These are phyloP conservation scores for Steccherinum ochraceum DNA, from an alignment of 768 basidiomycete species.

Conservation along the genomic window DNA sequence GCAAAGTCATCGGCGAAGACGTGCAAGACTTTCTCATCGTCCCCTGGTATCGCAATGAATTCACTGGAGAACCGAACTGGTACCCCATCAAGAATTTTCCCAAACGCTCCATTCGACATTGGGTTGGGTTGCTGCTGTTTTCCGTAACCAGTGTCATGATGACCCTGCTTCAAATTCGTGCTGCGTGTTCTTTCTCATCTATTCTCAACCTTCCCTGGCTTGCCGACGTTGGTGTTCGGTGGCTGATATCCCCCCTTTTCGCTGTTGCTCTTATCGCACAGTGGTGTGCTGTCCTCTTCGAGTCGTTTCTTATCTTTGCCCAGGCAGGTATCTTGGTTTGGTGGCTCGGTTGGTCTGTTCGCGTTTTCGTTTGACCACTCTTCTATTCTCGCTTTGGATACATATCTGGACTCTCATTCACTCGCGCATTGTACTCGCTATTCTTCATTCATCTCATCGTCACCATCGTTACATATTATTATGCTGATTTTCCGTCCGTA, in stretches of 20 bases:
- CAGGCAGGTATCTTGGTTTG: constrained; percentile 56
- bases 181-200: constrained; percentile 42
- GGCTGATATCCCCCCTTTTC: constrained; percentile 57
- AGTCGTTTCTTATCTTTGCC: constrained; percentile 49
- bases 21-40: constrained; percentile 77
- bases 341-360: constrained; percentile 73
- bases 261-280: constrained; percentile 59
- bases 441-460: not conserved
- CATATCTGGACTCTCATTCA: not conserved
- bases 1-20: constrained; percentile 76
- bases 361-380: constrained; percentile 33
- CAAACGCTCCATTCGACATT: constrained; percentile 58
- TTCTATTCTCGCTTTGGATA: not conserved
- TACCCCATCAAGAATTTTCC: constrained; percentile 57
- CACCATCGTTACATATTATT: constrained; percentile 3
- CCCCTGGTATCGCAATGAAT: constrained; percentile 78
- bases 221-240: constrained; percentile 54
- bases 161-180: constrained; percentile 49
- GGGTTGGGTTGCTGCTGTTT: constrained; percentile 55
- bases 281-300: constrained; percentile 60
- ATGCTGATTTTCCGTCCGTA: not conserved
- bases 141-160: constrained; percentile 40
- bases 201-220: constrained; percentile 50
- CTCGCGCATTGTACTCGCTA: not conserved
- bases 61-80: constrained; percentile 68